Evolutionary conservation across 805 yeast species (phyloP).

Genomic region (Hanseniaspora guilliermondii): DNA sequence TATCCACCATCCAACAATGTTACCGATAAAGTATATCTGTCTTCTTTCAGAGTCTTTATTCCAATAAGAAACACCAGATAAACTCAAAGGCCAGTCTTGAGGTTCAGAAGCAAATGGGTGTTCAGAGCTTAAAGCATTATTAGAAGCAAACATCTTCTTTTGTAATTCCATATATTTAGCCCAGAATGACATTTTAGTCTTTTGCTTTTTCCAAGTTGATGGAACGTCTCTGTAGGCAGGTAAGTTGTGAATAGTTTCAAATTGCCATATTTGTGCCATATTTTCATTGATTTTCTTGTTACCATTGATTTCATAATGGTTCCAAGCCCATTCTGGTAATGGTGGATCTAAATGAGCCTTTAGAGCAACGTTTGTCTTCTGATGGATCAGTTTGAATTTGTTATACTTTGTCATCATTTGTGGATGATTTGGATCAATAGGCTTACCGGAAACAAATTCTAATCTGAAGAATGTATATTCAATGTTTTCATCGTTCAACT

Average conservation of each 20-base stretch:
- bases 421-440: constrained; percentile 31
- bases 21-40: constrained; percentile 87
- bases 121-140: constrained; percentile 70
- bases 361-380: constrained; percentile 79
- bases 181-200: constrained; percentile 52
- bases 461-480: constrained; percentile 71
- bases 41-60: constrained; percentile 49
- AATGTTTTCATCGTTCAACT: constrained; percentile 41
- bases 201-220: constrained; percentile 39
- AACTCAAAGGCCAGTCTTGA: constrained; percentile 76
- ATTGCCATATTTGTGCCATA: constrained; percentile 54
- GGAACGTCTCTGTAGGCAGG: constrained; percentile 50
- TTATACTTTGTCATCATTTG: constrained; percentile 52
- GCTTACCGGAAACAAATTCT: constrained; percentile 42
- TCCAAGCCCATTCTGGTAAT: constrained; percentile 91
- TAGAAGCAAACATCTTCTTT: constrained; percentile 77
- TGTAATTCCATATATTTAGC: constrained; percentile 86
- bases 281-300: constrained; percentile 63
- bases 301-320: constrained; percentile 90
- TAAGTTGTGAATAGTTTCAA: constrained; percentile 58
- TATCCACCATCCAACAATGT: constrained; percentile 82
- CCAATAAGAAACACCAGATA: constrained; percentile 94
- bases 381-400: constrained; percentile 60
- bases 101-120: constrained; percentile 97
- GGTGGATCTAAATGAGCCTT: constrained; percentile 79